A percentile compares a stretch with the other conserved stretches of the same genome.
Conservation (phyloP, 352 stramenopile species). For the Globisporangium solare region DNA sequence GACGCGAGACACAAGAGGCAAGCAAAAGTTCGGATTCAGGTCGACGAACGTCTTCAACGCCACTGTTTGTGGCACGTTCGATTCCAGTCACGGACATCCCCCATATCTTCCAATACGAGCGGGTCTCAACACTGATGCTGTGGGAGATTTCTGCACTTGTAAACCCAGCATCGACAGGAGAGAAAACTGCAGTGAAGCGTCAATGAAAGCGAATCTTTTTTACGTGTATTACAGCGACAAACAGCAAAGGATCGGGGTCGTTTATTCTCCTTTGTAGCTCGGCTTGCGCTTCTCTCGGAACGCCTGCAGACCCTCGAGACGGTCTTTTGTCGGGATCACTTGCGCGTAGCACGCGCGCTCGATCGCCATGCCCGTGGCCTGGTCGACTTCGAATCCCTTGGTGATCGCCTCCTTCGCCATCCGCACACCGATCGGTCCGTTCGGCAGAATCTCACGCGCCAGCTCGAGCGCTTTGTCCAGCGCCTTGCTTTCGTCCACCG, state of each 20-base stretch:
- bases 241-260: too few species aligned
- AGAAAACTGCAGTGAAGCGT: too few species aligned
- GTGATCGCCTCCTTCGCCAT: conserved; percentile 34
- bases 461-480: conserved; percentile 76
- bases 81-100: conserved; percentile 22
- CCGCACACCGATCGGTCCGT: conserved; percentile 89
- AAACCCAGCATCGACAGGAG: not conserved
- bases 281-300: conserved; percentile 93
- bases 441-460: conserved; percentile 87
- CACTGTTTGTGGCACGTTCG: conserved; percentile 23
- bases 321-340: conserved; percentile 89
- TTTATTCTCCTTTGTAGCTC: conserved; percentile 35
- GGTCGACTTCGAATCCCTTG: conserved; percentile 81
- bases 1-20: not conserved
- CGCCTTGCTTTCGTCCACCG: conserved; percentile 63
- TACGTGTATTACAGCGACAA: too few species aligned
- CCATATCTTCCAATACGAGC: conserved; percentile 38
- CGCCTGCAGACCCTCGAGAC: conserved; percentile 88
- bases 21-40: too few species aligned
- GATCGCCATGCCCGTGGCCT: conserved; percentile 85
- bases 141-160: conserved; percentile 41
- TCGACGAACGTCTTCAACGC: too few species aligned
- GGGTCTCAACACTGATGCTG: conserved; percentile 36
- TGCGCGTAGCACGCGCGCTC: conserved; percentile 90
- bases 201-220: too few species aligned